Percentiles rank a stretch among this genome's conserved stretches.
Evolutionary conservation across 1,284 basidiomycete species (phyloP).

Genomic region (Ustilago xerochloae): DNA sequence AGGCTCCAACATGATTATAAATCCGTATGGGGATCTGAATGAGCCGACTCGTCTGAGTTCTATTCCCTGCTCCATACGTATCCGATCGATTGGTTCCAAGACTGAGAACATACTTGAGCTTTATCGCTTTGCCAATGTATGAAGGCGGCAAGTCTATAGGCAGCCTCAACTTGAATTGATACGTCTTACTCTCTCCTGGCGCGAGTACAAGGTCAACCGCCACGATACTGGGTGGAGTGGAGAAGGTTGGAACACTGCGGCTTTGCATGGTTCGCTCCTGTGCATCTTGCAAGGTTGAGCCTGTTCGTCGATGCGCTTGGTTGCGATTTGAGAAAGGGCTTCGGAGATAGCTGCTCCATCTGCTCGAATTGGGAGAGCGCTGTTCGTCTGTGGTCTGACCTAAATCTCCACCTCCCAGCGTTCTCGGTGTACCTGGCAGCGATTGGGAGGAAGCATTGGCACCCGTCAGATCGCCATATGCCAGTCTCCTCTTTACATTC

Average conservation of each 20-base stretch:
- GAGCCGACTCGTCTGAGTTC: conserved; percentile 75
- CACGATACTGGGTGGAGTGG: conserved; percentile 83
- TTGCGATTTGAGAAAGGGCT: conserved; percentile 19
- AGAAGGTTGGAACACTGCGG: conserved; percentile 79
- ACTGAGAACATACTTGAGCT: conserved; percentile 87
- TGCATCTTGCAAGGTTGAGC: conserved; percentile 75
- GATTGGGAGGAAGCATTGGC: conserved; percentile 49
- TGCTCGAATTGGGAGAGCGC: neutral
- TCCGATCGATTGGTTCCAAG: conserved; percentile 80
- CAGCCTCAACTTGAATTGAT: conserved; percentile 49
- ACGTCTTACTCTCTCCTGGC: conserved; percentile 83
- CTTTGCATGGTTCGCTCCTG: conserved; percentile 62
- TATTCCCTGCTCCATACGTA: neutral
- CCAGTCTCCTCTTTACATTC: conserved; percentile 66
- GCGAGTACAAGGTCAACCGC: conserved; percentile 81
- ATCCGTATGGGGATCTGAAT: conserved; percentile 88
- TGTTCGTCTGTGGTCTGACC: conserved; percentile 43
- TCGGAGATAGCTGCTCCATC: conserved; percentile 38
- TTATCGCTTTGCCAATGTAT: conserved; percentile 82
- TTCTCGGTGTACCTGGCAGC: conserved; percentile 40
- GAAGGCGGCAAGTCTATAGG: conserved; percentile 85
- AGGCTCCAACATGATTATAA: conserved; percentile 78
- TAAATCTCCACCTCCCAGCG: conserved; percentile 59
- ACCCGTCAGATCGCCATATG: conserved; percentile 56
- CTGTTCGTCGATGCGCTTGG: conserved; percentile 64